A percentile compares a stretch with the other conserved stretches of the same genome.
Conservation (phyloP, 768 basidiomycete species). For the Trichaptum fuscoviolaceum region DNA sequence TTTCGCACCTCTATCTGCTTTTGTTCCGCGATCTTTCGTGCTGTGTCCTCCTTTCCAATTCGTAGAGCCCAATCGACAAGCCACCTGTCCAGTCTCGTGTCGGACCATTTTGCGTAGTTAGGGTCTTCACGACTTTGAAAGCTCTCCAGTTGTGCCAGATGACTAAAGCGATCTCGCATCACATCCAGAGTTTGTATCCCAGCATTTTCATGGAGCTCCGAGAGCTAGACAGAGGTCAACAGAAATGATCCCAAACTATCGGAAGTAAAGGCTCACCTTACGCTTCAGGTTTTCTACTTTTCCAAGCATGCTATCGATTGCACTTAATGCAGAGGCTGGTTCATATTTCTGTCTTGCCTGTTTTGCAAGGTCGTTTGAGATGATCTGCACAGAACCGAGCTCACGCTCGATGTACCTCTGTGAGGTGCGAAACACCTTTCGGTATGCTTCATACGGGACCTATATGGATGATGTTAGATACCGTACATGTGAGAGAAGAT, state of each 20-base stretch:
- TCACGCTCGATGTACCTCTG: conserved; percentile 83
- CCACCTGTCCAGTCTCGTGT: conserved; percentile 80
- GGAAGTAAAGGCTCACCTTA: conserved; percentile 52
- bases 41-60: conserved; percentile 71
- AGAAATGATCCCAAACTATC: conserved; percentile 1
- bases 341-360: conserved; percentile 35
- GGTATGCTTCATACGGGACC: conserved; percentile 89
- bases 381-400: conserved; percentile 50
- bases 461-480: conserved; percentile 23
- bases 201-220: conserved; percentile 41
- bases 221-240: conserved; percentile 33
- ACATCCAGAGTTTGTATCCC: conserved; percentile 61
- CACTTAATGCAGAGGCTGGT: conserved; percentile 48
- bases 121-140: conserved; percentile 45
- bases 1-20: conserved; percentile 70
- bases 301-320: conserved; percentile 71
- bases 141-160: conserved; percentile 60
- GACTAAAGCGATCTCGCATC: conserved; percentile 68
- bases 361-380: conserved; percentile 55
- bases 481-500: not conserved
- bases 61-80: conserved; percentile 90
- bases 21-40: conserved; percentile 68
- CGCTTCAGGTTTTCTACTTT: conserved; percentile 77
- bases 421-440: conserved; percentile 78
- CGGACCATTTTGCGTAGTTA: conserved; percentile 72